Evolutionary conservation across 2,329 filamentous ascomycete genomes (phyloP), one percentile per base, ranked within the genome.

Genomic region (Allantophomopsis cytisporea): DNA sequence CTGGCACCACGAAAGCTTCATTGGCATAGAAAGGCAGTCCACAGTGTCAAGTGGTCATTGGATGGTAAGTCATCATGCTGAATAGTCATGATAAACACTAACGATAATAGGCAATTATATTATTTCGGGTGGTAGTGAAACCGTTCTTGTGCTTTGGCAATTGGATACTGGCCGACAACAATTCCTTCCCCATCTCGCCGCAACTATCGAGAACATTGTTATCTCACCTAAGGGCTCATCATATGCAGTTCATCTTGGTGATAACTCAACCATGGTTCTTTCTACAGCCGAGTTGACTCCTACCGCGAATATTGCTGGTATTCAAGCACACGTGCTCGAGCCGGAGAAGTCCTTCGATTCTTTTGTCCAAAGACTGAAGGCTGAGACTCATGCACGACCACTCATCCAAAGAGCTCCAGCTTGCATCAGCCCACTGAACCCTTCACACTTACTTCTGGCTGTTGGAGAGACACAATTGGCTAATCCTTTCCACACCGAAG

Each of bases 81-180:
- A 28, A 18, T 10, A 23, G 35, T 38, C 23, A 35, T 20, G 35
- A 38, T 36, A 44, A 46, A 47, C 21, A 20, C 63, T 64, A 44
- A 64, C 51, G 36, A 16, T 36, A 35, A 32, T 48, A 91, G 84
- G 85, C 38, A 87, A 94, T 55, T 98, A 98, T 58, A 63, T 98
- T 43, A 80, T 98, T 39, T 96, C 91, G 41, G 91, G 91, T 54
- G 91, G 91, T 23, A 76, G 78, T 16, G 91, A 98, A 60, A 88
- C 86, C 7, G 83, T 86, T 15, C 67, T 98, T 33, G 84, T 94
- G 7, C 65, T 95, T 23, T 96, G 88, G 88, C 91, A 98, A 60
- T 67, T 95, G 41, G 84, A 93, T 48, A 95, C 89, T 1, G 79
- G 79, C 45, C 80, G 80, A 55, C 77, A 76, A 52, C 82, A 91